These are phyloP conservation scores for Auriculariales sp. DNA, from an alignment of 768 basidiomycete genomes.

Conservation along the genomic window DNA sequence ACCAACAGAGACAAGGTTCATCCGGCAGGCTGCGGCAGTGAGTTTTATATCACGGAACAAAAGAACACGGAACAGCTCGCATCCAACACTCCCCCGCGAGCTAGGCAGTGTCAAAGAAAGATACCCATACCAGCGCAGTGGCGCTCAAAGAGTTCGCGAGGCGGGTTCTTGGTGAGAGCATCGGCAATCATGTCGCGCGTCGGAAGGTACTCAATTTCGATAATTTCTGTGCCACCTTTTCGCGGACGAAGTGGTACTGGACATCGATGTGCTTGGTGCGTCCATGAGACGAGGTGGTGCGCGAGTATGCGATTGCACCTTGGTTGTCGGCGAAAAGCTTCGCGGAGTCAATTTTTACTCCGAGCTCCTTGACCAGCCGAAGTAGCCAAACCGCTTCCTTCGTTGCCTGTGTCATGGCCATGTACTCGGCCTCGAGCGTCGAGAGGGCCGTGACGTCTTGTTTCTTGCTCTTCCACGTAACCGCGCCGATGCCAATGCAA, in stretches of 20 bases:
- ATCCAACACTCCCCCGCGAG: too few species aligned
- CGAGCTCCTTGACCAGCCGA: background rate
- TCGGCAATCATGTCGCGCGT: constrained; percentile 23
- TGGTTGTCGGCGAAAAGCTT: constrained; percentile 22
- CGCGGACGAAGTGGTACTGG: constrained; percentile 23
- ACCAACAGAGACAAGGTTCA: too few species aligned
- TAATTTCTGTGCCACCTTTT: constrained; percentile 15
- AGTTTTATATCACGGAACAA: too few species aligned
- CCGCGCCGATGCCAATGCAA: constrained; percentile 8
- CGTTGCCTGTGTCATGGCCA: constrained; percentile 5
- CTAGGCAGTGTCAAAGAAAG: too few species aligned
- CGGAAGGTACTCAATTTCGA: constrained; percentile 17
- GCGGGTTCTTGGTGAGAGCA: constrained; percentile 25
- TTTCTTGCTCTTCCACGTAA: constrained; percentile 11
- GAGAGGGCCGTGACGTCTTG: constrained; percentile 11
- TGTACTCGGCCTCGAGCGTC: constrained; percentile 8
- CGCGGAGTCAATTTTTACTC: too few species aligned
- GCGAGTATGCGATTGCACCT: constrained; percentile 19
- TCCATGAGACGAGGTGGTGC: constrained; percentile 21
- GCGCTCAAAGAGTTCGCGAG: too few species aligned
- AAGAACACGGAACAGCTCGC: too few species aligned
- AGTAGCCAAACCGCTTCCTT: constrained; percentile 7
- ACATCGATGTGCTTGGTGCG: constrained; percentile 30
- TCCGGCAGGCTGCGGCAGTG: too few species aligned
- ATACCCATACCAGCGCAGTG: too few species aligned